phyloP scores from a whole-genome alignment of 75 land plant genomes.

The Larix kaempferi region DNA sequence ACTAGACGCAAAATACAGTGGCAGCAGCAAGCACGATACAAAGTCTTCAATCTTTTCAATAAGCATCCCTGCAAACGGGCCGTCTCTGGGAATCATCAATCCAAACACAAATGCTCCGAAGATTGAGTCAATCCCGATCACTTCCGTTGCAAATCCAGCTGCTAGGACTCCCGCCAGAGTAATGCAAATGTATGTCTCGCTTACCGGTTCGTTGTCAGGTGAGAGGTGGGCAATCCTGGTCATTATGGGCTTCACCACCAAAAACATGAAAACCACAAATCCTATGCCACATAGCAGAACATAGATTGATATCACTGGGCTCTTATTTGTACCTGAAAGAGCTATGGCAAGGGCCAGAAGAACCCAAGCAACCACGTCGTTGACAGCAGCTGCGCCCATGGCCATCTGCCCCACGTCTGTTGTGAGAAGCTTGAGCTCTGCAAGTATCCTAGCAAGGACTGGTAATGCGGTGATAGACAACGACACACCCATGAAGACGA shows the following conservation, averaged over 20 bases:
- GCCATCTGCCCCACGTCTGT: constrained; percentile 85
- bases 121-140: constrained; percentile 80
- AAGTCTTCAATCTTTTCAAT: constrained; percentile 88
- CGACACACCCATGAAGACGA: constrained; percentile 88
- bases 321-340: constrained; percentile 45
- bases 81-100: constrained; percentile 72
- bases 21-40: constrained; percentile 66
- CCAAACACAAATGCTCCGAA: constrained; percentile 90
- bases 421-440: constrained; percentile 83
- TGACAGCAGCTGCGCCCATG: constrained; percentile 88
- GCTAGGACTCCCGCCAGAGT: constrained; percentile 63
- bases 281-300: constrained; percentile 55
- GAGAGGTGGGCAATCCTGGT: constrained; percentile 44
- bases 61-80: constrained; percentile 63
- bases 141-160: constrained; percentile 68
- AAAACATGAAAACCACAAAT: constrained; percentile 37
- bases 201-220: constrained; percentile 63
- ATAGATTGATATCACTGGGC: constrained; percentile 61
- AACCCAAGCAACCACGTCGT: constrained; percentile 90
- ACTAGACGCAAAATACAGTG: constrained; percentile 80
- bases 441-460: constrained; percentile 81
- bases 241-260: constrained; percentile 39
- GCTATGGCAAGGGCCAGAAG: constrained; percentile 82
- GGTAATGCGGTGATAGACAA: constrained; percentile 90
- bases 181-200: constrained; percentile 59